Conservation (phyloP, 2,329 filamentous ascomycete species). For the Alternaria sp. region DNA sequence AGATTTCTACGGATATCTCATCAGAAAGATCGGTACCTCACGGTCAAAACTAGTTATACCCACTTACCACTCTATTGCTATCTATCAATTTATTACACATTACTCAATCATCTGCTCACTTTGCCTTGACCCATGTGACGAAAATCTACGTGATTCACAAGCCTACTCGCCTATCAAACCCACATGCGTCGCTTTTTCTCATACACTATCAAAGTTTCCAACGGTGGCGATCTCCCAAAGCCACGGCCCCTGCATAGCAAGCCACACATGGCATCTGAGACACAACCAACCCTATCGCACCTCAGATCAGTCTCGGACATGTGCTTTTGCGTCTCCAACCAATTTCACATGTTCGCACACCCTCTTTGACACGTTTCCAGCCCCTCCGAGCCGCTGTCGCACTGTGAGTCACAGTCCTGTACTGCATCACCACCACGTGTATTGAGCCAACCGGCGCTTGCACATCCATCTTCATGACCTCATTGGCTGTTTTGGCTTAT, state of each 20-base stretch:
- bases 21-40: constrained; percentile 33
- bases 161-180: constrained; percentile 1
- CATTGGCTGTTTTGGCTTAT: constrained; percentile 16
- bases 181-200: constrained; percentile 8
- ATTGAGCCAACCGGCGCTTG: constrained; percentile 21
- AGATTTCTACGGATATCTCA: constrained; percentile 28
- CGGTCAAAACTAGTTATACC: constrained; percentile 43
- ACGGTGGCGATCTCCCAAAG: constrained; percentile 17
- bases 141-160: constrained; percentile 3
- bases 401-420: constrained; percentile 23
- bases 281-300: constrained; percentile 23
- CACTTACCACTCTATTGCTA: constrained; percentile 31
- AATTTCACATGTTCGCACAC: constrained; percentile 22
- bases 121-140: background rate
- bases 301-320: constrained; percentile 25
- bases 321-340: constrained; percentile 17
- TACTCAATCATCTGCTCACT: background rate
- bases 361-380: constrained; percentile 10
- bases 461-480: constrained; percentile 6
- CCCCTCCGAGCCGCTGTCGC: constrained; percentile 8
- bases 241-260: constrained; percentile 29
- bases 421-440: constrained; percentile 8
- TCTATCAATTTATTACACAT: constrained; percentile 33
- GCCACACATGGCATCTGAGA: constrained; percentile 43
- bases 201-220: constrained; percentile 4